A percentile compares a stretch with the other conserved stretches of the same genome.
Conservation (phyloP, 257 asterid species). For the Gentiana dahurica region DNA sequence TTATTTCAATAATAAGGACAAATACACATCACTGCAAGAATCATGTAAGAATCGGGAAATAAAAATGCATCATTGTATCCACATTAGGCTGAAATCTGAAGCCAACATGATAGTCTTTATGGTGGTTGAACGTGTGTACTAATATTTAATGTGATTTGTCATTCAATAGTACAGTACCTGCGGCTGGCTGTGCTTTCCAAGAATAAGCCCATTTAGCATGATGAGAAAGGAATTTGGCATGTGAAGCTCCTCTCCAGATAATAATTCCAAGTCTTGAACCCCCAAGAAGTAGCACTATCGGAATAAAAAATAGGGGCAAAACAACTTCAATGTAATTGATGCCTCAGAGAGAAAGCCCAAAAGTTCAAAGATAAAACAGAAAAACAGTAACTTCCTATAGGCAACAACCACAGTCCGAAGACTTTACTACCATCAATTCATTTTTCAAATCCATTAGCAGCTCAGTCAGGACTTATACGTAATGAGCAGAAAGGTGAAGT, state of each 20-base stretch:
- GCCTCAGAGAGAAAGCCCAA: too few species aligned
- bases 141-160: not conserved
- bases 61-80: not conserved
- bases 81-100: not conserved
- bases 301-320: conserved; percentile 10
- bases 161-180: conserved; percentile 32
- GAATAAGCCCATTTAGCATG: conserved; percentile 80
- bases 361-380: too few species aligned
- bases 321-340: too few species aligned
- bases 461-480: too few species aligned
- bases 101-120: not conserved
- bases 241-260: conserved; percentile 93
- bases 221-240: conserved; percentile 66
- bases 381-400: too few species aligned
- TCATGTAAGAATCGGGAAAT: not conserved
- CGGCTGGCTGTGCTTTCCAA: conserved; percentile 84
- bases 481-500: too few species aligned
- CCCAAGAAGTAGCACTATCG: conserved; percentile 74
- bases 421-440: too few species aligned
- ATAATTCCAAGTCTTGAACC: conserved; percentile 68
- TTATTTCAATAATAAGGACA: too few species aligned
- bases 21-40: not conserved
- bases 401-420: too few species aligned
- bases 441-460: too few species aligned
- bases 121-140: not conserved